Evolutionary conservation across 2,329 filamentous ascomycete species (phyloP).

Genomic region (Colletotrichum euphorbiae): DNA sequence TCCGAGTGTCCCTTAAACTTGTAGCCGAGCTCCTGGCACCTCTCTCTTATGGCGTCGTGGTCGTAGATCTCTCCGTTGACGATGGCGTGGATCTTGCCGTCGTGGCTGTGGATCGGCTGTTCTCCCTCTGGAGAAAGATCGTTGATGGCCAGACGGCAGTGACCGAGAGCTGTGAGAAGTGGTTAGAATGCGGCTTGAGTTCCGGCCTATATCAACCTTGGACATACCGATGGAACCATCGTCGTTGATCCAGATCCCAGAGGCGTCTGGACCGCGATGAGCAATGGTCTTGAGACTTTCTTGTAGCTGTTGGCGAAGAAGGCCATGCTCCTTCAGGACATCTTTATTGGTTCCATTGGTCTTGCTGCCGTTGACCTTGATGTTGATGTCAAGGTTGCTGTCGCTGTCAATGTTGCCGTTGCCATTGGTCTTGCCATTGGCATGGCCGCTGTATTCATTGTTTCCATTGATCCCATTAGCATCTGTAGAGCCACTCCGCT

Average conservation of each 20-base stretch:
- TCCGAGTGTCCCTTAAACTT: constrained; percentile 60
- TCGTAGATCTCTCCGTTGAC: constrained; percentile 72
- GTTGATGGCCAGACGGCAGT: constrained; percentile 65
- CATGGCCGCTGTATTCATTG: not conserved
- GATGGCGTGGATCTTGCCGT: constrained; percentile 60
- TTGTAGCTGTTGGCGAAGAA: constrained; percentile 40
- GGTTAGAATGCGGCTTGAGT: not conserved
- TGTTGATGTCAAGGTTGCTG: not conserved
- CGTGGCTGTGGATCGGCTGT: constrained; percentile 58
- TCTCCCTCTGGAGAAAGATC: constrained; percentile 59
- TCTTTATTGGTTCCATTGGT: not conserved
- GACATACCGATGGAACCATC: constrained; percentile 22
- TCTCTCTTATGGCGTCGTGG: constrained; percentile 56
- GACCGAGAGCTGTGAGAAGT: constrained; percentile 51
- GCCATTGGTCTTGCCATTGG: not conserved
- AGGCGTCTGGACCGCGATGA: constrained; percentile 49
- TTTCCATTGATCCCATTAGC: not conserved
- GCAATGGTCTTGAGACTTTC: constrained; percentile 43
- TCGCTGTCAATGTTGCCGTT: not conserved
- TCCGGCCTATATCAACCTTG: not conserved
- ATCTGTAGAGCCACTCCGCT: constrained; percentile 10
- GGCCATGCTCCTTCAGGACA: not conserved
- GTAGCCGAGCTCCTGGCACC: constrained; percentile 53
- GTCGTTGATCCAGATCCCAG: constrained; percentile 46
- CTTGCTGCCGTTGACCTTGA: not conserved